phyloP scores from a whole-genome alignment of 73 alveolate genomes.

The Halteria grandinella region DNA sequence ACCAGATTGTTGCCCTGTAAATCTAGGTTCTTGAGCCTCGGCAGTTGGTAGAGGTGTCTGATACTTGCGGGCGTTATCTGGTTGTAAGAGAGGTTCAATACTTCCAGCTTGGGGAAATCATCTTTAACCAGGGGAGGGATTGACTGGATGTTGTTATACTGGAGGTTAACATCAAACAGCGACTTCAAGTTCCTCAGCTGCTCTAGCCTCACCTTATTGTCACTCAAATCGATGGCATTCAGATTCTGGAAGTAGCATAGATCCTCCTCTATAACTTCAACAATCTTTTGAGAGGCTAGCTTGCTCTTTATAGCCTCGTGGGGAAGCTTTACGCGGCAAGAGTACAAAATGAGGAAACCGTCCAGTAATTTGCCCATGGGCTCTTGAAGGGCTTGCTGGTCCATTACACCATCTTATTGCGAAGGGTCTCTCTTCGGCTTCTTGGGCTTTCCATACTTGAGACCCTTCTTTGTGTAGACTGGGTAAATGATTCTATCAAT shows the following conservation, averaged over 20 bases:
- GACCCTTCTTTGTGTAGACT: constrained; percentile 59
- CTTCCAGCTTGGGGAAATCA: constrained; percentile 70
- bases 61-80: constrained; percentile 60
- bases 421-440: constrained; percentile 11
- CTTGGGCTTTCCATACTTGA: constrained; percentile 51
- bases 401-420: background rate
- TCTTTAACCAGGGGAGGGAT: constrained; percentile 41
- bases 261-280: constrained; percentile 79
- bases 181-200: constrained; percentile 61
- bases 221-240: constrained; percentile 65
- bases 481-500: constrained; percentile 65
- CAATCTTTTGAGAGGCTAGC: constrained; percentile 63
- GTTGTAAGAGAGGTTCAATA: constrained; percentile 60
- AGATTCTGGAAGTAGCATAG: constrained; percentile 74
- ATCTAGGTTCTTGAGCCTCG: constrained; percentile 56
- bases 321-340: constrained; percentile 79
- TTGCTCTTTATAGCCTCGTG: constrained; percentile 76
- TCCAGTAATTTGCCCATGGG: constrained; percentile 69
- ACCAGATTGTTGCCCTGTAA: constrained; percentile 64
- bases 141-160: constrained; percentile 63
- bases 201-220: constrained; percentile 67
- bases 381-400: constrained; percentile 36
- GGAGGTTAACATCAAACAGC: constrained; percentile 64
- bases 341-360: constrained; percentile 66
- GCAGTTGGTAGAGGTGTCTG: constrained; percentile 30